Conservation (phyloP, 1,139 yeast genomes). For the Saccharomyces hybrid region DNA sequence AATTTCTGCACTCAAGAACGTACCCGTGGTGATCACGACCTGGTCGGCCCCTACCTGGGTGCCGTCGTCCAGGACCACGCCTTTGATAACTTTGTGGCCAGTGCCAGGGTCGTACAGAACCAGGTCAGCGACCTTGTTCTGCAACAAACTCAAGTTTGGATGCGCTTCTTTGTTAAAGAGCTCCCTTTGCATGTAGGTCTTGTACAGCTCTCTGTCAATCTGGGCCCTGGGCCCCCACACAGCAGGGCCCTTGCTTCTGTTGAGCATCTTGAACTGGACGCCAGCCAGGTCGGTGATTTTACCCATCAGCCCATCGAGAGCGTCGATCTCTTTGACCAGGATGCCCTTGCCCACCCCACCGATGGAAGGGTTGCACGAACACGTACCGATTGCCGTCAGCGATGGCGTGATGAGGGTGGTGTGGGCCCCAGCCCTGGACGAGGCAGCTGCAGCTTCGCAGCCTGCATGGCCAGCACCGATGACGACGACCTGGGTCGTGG, state of each 20-base stretch:
- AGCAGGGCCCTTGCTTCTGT: conserved; percentile 89
- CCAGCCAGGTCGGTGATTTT: conserved; percentile 87
- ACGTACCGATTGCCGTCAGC: conserved; percentile 73
- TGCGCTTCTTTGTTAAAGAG: conserved; percentile 41
- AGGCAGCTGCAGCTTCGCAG: conserved; percentile 92
- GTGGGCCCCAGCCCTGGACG: conserved; percentile 72
- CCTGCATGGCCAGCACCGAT: conserved; percentile 99
- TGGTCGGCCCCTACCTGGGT: conserved; percentile 49
- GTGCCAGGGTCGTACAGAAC: conserved; percentile 36
- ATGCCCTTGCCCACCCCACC: conserved; percentile 99
- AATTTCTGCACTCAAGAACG: conserved; percentile 89
- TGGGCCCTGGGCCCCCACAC: conserved; percentile 99
- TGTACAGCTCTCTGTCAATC: conserved; percentile 77
- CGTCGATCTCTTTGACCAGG: conserved; percentile 84
- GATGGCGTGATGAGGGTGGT: conserved; percentile 78
- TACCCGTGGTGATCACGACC: conserved; percentile 91
- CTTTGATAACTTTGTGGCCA: conserved; percentile 44
- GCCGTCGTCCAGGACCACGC: conserved; percentile 69
- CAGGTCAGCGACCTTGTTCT: conserved; percentile 82
- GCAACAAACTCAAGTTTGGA: conserved; percentile 43
- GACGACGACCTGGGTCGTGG: conserved; percentile 53
- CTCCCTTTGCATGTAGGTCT: conserved; percentile 69
- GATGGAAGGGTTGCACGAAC: conserved; percentile 96
- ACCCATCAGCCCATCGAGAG: conserved; percentile 87
- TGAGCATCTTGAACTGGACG: conserved; percentile 80